These are phyloP conservation scores for Ustanciosporium gigantosporum DNA, from an alignment of 1,284 basidiomycete species.

Conservation along the genomic window DNA sequence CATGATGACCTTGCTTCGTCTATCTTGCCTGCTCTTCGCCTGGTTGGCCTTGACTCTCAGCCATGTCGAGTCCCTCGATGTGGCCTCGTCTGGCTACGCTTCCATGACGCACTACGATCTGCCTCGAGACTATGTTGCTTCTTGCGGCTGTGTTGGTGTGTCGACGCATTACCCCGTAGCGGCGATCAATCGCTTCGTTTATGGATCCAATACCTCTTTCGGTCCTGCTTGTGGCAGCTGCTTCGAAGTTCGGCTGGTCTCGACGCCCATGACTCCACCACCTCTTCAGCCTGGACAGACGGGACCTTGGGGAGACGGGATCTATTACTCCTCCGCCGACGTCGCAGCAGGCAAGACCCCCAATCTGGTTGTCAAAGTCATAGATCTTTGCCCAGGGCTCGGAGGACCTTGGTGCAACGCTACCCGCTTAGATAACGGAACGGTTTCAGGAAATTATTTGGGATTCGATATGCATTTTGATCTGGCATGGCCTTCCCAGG, in stretches of 20 bases:
- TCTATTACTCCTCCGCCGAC: slow-evolving; percentile 16
- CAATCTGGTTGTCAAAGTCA: slow-evolving; percentile 45
- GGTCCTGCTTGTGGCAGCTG: slow-evolving; percentile 46
- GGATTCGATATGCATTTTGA: slow-evolving; percentile 49
- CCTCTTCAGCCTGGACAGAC: slow-evolving; percentile 11
- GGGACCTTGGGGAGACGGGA: slow-evolving; percentile 35
- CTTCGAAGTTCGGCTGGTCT: slow-evolving; percentile 34
- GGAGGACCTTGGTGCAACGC: slow-evolving; percentile 45
- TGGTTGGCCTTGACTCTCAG: too few relatives aligned
- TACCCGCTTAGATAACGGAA: slow-evolving; percentile 12
- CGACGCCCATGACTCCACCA: slow-evolving; percentile 35
- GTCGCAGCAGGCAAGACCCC: slow-evolving; percentile 26
- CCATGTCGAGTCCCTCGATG: too few relatives aligned
- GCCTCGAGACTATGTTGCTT: slow-evolving; percentile 41
- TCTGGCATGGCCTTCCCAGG: slow-evolving; percentile 48
- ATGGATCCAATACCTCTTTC: slow-evolving; percentile 42
- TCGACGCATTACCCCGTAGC: slow-evolving; percentile 45
- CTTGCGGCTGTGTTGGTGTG: slow-evolving; percentile 46
- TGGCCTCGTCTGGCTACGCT: slow-evolving; percentile 28
- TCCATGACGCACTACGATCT: slow-evolving; percentile 53
- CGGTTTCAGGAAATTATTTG: slow-evolving; percentile 26
- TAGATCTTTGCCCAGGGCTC: slow-evolving; percentile 41
- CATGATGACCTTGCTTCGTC: too few relatives aligned
- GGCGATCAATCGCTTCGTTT: slow-evolving; percentile 41
- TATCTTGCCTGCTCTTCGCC: too few relatives aligned